Evolutionary conservation across 2,329 filamentous ascomycete genomes (phyloP).

Genomic region (Neonectria magnoliae): DNA sequence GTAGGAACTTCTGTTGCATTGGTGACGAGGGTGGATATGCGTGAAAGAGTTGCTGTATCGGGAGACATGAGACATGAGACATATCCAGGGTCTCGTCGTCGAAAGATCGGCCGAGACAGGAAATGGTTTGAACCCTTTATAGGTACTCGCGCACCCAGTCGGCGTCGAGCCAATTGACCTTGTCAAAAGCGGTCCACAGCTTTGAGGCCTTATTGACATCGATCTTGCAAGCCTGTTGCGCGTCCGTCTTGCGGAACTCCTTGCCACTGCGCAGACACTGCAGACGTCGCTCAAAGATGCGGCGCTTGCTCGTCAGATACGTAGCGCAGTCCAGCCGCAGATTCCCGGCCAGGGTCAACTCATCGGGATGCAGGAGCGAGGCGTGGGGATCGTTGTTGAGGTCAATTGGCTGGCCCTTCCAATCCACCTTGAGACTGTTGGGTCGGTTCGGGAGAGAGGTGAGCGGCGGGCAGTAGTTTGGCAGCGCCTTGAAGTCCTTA

Average conservation of each 20-base stretch:
- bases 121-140: constrained; percentile 28
- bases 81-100: neutral
- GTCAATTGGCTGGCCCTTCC: constrained; percentile 84
- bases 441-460: constrained; percentile 71
- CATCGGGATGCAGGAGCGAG: constrained; percentile 78
- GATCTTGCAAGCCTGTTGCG: constrained; percentile 96
- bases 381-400: constrained; percentile 77
- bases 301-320: constrained; percentile 91
- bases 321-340: constrained; percentile 86
- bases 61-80: neutral
- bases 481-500: constrained; percentile 78
- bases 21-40: neutral
- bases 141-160: constrained; percentile 53
- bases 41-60: neutral
- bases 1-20: neutral
- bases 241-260: constrained; percentile 94
- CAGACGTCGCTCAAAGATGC: constrained; percentile 84
- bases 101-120: neutral
- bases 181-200: constrained; percentile 88
- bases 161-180: constrained; percentile 81
- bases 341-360: constrained; percentile 79
- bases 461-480: constrained; percentile 77
- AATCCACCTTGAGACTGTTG: constrained; percentile 83
- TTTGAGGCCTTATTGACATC: constrained; percentile 98
- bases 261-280: constrained; percentile 75